Evolutionary conservation across 768 basidiomycete genomes (phyloP), one percentile per base, ranked within the genome.

Genomic region (Mrakia blollopis): DNA sequence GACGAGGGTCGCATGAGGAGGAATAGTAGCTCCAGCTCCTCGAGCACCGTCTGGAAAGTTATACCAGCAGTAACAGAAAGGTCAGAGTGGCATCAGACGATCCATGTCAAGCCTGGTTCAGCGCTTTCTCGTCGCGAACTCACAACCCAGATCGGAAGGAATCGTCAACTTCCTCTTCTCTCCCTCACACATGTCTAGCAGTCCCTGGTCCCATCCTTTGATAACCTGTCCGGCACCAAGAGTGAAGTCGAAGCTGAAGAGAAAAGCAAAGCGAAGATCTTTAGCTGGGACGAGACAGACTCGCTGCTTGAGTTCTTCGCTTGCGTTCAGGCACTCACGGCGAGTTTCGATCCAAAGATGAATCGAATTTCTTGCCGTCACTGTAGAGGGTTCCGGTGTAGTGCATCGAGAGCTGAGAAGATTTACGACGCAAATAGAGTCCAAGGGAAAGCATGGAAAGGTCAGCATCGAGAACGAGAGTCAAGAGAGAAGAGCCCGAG

Each of bases 101-200:
- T 6, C 11, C 39, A 6, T 41, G 39, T 41, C 44, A 14, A 47
- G 44, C 44, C n/a, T 47, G 14, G 44, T 14, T 7, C 6, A 10
- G 6, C 47, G 14, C 13, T 18, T 9, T 21, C 47, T 50, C 47
- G 14, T 18, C 47, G 47, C 47, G 18, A 21, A 50, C 47, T 21
- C 47, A 50, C 47, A 77, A 25, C 37, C 76, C n/a, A 72, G 21
- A 3, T 57, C 70, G 39, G 76, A 62, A 9, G 94, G 94, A 78
- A 98, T 96, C 32, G 91, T 94, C 78, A 98, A 87, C 7, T 86
- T 92, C 62, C 94, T 90, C 86, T 92, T 94, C 86, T 97, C 94
- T 78, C 88, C 86, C 54, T 93, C 82, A 82, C 94, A 96, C 90
- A 96, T 94, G 74, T 91, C 84, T 23, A 83, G 77, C 21, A 85